These are phyloP conservation scores for Claviceps maximensis DNA, from an alignment of 2,329 filamentous ascomycete species.

Conservation along the genomic window DNA sequence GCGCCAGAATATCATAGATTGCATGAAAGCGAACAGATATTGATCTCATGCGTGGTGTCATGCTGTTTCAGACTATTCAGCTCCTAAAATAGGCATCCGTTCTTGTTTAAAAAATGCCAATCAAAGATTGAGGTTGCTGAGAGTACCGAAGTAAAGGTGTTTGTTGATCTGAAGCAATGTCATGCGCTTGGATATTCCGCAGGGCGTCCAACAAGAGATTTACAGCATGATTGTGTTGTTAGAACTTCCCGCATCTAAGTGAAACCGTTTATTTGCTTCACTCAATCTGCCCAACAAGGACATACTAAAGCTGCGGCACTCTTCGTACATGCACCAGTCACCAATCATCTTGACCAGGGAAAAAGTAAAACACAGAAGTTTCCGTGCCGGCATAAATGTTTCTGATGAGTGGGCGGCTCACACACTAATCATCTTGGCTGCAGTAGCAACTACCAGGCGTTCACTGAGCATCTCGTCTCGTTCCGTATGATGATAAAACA, in stretches of 20 bases:
- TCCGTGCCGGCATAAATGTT: too few relatives aligned
- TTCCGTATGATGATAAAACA: too few relatives aligned
- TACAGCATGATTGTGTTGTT: neutral
- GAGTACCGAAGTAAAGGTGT: neutral
- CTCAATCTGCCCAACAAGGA: neutral
- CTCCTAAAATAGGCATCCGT: neutral
- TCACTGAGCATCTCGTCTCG: neutral
- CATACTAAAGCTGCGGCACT: neutral
- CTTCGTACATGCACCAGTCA: neutral
- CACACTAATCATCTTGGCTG: neutral
- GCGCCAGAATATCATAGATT: too few relatives aligned
- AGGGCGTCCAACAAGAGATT: too few relatives aligned
- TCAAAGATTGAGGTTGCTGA: neutral
- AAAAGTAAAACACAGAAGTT: neutral
- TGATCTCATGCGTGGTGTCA: too few relatives aligned
- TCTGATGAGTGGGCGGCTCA: neutral
- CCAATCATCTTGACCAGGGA: neutral
- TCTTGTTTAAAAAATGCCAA: neutral
- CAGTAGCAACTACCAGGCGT: neutral
- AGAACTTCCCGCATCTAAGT: too few relatives aligned
- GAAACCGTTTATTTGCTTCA: too few relatives aligned
- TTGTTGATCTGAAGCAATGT: neutral
- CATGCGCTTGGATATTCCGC: too few relatives aligned
- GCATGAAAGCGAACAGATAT: too few relatives aligned
- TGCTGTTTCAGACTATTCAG: too few relatives aligned